Base-by-base conservation (phyloP, 2,329 filamentous ascomycete species). In the Fusarium metavorans region DNA sequence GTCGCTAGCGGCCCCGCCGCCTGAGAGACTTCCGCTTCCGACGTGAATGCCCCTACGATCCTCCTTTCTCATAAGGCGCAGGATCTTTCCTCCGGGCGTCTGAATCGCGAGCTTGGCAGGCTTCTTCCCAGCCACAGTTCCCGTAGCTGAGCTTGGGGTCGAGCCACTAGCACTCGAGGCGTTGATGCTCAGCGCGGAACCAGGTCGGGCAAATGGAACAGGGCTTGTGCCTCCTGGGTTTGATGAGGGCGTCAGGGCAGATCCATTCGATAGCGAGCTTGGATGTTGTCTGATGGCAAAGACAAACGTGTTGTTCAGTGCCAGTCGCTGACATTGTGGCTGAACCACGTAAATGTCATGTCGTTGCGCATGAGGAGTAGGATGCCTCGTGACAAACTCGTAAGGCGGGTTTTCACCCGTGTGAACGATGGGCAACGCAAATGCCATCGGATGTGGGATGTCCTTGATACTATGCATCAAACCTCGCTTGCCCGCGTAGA, bases 391-490 rank as follows among this genome's bases (percentile, higher is more conserved):
- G 54, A 98, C 89, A 83, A 98, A 99, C 68, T 98, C 95, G 82
- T 98, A 99, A 0, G 94, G 91, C 4, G 97, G 97, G 80, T 99
- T 99, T 77, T 96, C 93, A 69, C 97, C 97, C 0, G 91, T 93
- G 83, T 99, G 97, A 41, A 95, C 90, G 61, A 99, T 92, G 1
- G 97, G 96, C n/a, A 99, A 85, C 5, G 95, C 92, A 74, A 98
- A 92, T 1, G 96, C 95, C 64, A 99, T 86, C 3, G 95, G 92
- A 80, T 99, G 96, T 9, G 97, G 95, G 65, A 98, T 98, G 81
- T 98, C 94, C 82, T 97, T 97, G 86, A 97, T 96, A 73, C 94
- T 97, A 84, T 98, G 97, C 95, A 98, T 98, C 64, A 99, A 88
- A 1, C 97, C 97, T 72, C 95, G 92, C 82, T 95, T 97, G 70